phyloP scores from a whole-genome alignment of 768 basidiomycete genomes.

The Auricularia auricula-judae region DNA sequence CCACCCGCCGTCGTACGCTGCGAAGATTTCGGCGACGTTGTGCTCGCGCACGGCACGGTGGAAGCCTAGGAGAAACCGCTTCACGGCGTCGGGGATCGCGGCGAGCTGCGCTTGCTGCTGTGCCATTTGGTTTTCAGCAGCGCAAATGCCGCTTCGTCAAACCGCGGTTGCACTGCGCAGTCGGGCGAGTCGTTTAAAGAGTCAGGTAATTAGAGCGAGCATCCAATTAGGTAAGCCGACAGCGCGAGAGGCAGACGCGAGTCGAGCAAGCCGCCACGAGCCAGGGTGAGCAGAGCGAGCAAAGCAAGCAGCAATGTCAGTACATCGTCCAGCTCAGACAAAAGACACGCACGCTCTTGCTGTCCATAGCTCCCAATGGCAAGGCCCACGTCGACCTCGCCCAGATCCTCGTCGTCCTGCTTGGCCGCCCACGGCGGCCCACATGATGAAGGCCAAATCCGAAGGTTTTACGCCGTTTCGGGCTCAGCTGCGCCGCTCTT shows the following conservation, averaged over 20 bases:
- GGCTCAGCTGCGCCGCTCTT: no score
- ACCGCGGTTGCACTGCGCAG: slow-evolving; percentile 39
- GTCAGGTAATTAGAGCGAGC: no score
- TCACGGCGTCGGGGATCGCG: slow-evolving; percentile 80
- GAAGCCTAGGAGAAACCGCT: slow-evolving; percentile 93
- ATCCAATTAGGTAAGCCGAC: no score
- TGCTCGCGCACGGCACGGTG: slow-evolving; percentile 87
- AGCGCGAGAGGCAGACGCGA: no score
- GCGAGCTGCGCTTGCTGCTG: slow-evolving; percentile 67
- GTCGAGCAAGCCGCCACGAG: no score
- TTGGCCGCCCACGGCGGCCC: slow-evolving; percentile 63
- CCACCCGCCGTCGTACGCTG: slow-evolving; percentile 95
- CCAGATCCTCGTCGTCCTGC: slow-evolving; percentile 65
- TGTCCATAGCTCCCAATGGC: slow-evolving; percentile 62
- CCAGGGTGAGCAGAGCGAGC: no score
- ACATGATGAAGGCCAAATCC: slow-evolving; percentile 14
- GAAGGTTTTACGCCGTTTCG: no score
- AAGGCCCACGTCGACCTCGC: slow-evolving; percentile 59
- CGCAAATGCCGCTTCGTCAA: slow-evolving; percentile 58
- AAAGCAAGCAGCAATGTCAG: no score
- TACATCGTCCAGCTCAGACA: background rate
- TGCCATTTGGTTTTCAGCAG: slow-evolving; percentile 77
- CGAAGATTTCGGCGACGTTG: slow-evolving; percentile 82
- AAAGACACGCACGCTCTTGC: slow-evolving; percentile 23
- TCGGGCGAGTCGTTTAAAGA: background rate